Base-by-base conservation (phyloP, 1,139 yeast species). In the Geotrichum phurueaensis region DNA sequence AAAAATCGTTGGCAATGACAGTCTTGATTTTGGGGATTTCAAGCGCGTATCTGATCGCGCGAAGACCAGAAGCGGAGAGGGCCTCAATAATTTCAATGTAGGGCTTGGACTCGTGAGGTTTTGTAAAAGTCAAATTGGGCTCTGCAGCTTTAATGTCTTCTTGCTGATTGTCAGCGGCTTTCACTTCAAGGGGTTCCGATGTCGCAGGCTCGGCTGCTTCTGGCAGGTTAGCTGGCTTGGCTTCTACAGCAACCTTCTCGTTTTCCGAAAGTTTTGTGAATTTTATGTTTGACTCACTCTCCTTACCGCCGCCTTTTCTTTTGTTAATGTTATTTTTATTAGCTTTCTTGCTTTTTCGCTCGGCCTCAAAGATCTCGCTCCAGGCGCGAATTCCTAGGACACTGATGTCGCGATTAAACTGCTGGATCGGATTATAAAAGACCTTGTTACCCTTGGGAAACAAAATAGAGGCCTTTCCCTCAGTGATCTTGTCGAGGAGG, bases 361-460 rank as follows among this genome's bases (percentile, higher is more conserved):
- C 73, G 51, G 59, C 56, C 65, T 69, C 73, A 59, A 82, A 83
- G 56, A 86, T 68, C 63, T 86, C 83, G 47, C 85, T 80, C 92
- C 96, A 94, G 0, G 98, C 96, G 62, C 85, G 82, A 65, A 94
- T 92, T 10, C 90, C 92, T 69, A 88, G 78, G 6, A 89, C 87
- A 64, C 96, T 88, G 59, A 94, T 76, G 72, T 94, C 99, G 68
- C 99, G 81, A 72, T 94, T 94, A 75, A 92, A 94, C 74, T 92
- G 98, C 74, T 94, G 99, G 63, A 94, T 89, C 5, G 96, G 98
- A 71, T 94, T 94, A 76, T 95, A 94, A 71, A 94, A 94, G 12
- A 94, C 99, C 67, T 86, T 86, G 63, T 86, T 86, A 68, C 84
- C 83, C 69, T 86, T 82, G 4, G 96, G 94, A 63, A 87, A 87